Evolutionary conservation across 139 green algal genomes (phyloP).

Genomic region (Nannochloris sp.): DNA sequence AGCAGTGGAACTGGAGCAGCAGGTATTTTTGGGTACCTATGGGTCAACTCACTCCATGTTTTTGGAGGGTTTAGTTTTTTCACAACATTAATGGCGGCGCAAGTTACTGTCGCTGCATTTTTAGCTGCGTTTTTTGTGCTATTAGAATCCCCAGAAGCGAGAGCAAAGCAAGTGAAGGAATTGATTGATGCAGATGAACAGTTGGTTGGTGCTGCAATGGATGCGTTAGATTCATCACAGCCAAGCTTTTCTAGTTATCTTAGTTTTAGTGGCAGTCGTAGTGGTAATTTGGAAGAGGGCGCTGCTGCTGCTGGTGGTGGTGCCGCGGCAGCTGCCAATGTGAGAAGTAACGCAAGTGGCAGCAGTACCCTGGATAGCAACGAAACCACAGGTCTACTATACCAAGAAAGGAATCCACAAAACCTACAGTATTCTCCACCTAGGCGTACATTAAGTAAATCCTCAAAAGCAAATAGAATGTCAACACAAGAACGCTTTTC

Average conservation of each 20-base stretch:
- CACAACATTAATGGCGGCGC: slow-evolving; percentile 28
- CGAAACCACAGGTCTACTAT: no score
- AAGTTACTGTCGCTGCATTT: slow-evolving; percentile 12
- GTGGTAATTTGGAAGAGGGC: no score
- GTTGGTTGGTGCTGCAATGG: not conserved
- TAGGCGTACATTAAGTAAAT: no score
- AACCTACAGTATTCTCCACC: no score
- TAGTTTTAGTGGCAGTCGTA: no score
- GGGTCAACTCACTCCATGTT: slow-evolving; percentile 39
- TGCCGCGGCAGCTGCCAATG: no score
- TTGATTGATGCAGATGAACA: not conserved
- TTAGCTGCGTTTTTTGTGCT: slow-evolving; percentile 18
- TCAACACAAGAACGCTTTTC: slow-evolving; percentile 12
- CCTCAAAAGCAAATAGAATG: slow-evolving; percentile 14
- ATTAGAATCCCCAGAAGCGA: not conserved
- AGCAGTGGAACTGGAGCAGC: slow-evolving; percentile 39
- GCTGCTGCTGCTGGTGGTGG: no score
- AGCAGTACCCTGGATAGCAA: no score
- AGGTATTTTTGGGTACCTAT: slow-evolving; percentile 53
- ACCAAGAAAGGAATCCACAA: no score
- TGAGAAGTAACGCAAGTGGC: no score
- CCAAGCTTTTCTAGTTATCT: no score
- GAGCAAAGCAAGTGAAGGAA: not conserved
- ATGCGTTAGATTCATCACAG: no score
- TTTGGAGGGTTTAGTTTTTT: slow-evolving; percentile 25